phyloP scores from a whole-genome alignment of 2,329 filamentous ascomycete species.

The Colletotrichum kahawae region DNA sequence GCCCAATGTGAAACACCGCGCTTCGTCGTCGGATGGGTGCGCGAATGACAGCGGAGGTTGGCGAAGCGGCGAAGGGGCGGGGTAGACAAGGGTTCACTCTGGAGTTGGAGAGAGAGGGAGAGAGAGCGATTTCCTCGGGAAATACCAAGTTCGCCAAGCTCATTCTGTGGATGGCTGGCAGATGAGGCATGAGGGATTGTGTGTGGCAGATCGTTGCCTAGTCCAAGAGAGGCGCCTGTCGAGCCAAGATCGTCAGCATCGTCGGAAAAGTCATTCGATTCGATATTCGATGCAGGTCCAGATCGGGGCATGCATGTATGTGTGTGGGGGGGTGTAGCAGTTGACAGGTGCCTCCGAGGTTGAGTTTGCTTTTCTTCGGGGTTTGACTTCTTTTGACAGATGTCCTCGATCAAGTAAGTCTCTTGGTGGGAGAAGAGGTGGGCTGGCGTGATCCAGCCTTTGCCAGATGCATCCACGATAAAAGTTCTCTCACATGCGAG shows the following conservation, averaged over 20 bases:
- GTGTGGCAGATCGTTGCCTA: background rate
- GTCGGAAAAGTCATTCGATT: background rate
- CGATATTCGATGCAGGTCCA: background rate
- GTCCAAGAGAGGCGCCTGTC: background rate
- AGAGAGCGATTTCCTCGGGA: background rate
- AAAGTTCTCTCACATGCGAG: background rate
- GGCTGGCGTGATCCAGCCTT: too few relatives aligned
- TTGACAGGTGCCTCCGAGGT: background rate
- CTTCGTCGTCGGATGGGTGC: background rate
- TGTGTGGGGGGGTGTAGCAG: background rate
- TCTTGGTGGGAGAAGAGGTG: too few relatives aligned
- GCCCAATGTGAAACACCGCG: constrained; percentile 1
- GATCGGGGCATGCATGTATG: background rate
- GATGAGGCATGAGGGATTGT: background rate
- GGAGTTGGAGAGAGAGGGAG: too few relatives aligned
- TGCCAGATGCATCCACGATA: too few relatives aligned
- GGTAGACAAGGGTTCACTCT: background rate
- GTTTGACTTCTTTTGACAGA: background rate
- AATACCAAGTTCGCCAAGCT: background rate
- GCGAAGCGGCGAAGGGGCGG: background rate
- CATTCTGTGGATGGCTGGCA: background rate
- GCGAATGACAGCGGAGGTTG: background rate
- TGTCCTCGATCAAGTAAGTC: background rate
- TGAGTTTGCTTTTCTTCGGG: background rate
- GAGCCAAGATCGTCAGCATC: background rate